Base-by-base conservation (phyloP, 768 basidiomycete genomes). In the Rhodotorula toruloides region DNA sequence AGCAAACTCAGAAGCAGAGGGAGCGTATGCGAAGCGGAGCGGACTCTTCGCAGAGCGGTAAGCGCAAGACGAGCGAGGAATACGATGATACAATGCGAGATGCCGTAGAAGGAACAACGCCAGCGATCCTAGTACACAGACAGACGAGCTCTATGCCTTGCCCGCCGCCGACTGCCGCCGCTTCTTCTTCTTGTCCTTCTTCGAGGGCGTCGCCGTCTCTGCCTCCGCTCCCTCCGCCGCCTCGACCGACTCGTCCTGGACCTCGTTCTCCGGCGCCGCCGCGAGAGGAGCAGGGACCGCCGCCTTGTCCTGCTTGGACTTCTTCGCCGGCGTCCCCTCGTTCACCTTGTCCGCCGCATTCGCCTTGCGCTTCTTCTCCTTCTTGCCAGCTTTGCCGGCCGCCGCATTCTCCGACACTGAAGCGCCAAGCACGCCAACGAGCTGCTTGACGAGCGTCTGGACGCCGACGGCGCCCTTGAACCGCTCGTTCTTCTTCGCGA, bases 401-500 rank as follows among this genome's bases (percentile, higher is more conserved):
- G 13, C 49, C 46, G 36, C 61, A 61, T n/a, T n/a, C n/a, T n/a
- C n/a, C n/a, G n/a, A n/a, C n/a, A 48, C 19, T 76, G 76, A 72
- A 74, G 77, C 75, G 25, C 70, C 74, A 21, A 77, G 63, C 13
- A 78, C 64, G 27, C 71, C 60, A n/a, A 71, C 67, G 27, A 91
- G 78, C 76, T 90, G 89, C 72, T 81, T 82, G 72, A 87, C 85
- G 77, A 86, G 82, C 57, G 81, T 81, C 36, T 82, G 81, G 13
- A 91, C 81, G 12, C 83, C 84, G 39, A 81, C 76, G 2, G 87
- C 85, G 11, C 83, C 79, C 74, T 84, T 84, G 78, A 88, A 86
- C 32, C 84, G 82, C n/a, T 82, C 76, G 22, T 83, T 84, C 9
- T 31, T 21, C 29, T 31, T n/a, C 17, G 93, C 75, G 57, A 76